Conservation (phyloP, 352 stramenopile genomes). For the Phytophthora multivora region DNA sequence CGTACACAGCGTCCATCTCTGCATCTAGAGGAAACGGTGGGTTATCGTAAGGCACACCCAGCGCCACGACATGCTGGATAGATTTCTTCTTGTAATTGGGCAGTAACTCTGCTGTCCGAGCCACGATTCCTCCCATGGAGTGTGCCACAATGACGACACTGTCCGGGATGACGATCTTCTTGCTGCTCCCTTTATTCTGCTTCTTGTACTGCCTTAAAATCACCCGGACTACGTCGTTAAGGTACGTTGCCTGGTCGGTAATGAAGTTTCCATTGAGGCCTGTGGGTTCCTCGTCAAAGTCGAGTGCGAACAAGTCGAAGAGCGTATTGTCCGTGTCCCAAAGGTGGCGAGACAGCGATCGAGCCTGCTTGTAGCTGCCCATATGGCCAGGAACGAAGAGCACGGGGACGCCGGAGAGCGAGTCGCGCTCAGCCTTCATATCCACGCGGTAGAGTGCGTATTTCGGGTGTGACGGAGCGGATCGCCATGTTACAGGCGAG, state of each 20-base stretch:
- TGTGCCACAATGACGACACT: conserved; percentile 83
- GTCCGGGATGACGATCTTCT: conserved; percentile 35
- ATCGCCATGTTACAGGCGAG: conserved; percentile 50
- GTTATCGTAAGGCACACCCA: conserved; percentile 66
- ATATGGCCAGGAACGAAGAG: conserved; percentile 85
- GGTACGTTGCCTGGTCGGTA: conserved; percentile 66
- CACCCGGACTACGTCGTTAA: conserved; percentile 72
- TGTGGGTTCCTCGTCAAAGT: conserved; percentile 79
- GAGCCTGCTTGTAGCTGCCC: conserved; percentile 87
- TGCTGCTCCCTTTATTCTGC: conserved; percentile 37
- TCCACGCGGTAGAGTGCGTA: conserved; percentile 73
- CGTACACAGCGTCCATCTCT: conserved; percentile 69
- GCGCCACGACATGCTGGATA: conserved; percentile 76
- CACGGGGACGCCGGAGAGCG: conserved; percentile 71
- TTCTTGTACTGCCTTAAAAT: conserved; percentile 82
- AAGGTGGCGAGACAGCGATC: conserved; percentile 76
- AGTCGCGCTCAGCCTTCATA: conserved; percentile 55
- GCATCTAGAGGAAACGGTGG: conserved; percentile 71
- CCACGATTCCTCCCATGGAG: conserved; percentile 86
- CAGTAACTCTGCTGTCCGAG: conserved; percentile 62
- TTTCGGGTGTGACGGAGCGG: conserved; percentile 48
- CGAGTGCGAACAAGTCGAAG: conserved; percentile 84
- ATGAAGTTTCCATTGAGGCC: conserved; percentile 74
- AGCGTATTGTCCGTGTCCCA: conserved; percentile 55
- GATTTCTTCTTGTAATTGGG: conserved; percentile 77